phyloP scores from a whole-genome alignment of 768 basidiomycete species.

The Lentinula sp. region DNA sequence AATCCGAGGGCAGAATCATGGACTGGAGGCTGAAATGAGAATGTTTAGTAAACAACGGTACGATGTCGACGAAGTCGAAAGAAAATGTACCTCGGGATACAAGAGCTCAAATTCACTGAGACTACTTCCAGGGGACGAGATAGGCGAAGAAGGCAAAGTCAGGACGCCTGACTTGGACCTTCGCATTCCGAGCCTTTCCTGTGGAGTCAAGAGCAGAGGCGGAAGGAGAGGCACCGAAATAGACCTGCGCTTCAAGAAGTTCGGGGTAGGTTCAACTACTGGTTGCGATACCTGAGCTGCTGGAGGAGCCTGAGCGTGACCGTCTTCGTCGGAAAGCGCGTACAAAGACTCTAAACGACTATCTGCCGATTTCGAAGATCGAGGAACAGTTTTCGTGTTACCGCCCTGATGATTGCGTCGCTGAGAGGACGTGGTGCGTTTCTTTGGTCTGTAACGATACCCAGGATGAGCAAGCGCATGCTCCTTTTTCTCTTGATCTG shows the following conservation, averaged over 20 bases:
- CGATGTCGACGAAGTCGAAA: background rate
- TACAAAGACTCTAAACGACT: background rate
- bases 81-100: background rate
- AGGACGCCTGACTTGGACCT: background rate
- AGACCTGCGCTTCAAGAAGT: background rate
- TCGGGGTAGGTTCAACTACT: background rate
- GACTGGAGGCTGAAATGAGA: background rate
- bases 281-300: background rate
- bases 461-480: conserved; percentile 40
- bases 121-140: background rate
- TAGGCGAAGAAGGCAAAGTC: background rate
- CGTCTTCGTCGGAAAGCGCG: background rate
- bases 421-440: background rate
- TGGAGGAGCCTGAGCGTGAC: background rate
- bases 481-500: conserved; percentile 33
- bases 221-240: background rate
- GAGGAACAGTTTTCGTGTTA: background rate
- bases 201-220: background rate
- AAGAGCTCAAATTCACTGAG: background rate
- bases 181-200: background rate
- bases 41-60: background rate
- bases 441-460: conserved; percentile 32
- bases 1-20: background rate
- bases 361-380: background rate
- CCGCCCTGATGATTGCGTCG: background rate